A percentile compares a stretch with the other conserved stretches of the same genome.
These are phyloP conservation scores for Ganoderma meredithae DNA, from an alignment of 1,284 basidiomycete genomes.

Conservation along the genomic window DNA sequence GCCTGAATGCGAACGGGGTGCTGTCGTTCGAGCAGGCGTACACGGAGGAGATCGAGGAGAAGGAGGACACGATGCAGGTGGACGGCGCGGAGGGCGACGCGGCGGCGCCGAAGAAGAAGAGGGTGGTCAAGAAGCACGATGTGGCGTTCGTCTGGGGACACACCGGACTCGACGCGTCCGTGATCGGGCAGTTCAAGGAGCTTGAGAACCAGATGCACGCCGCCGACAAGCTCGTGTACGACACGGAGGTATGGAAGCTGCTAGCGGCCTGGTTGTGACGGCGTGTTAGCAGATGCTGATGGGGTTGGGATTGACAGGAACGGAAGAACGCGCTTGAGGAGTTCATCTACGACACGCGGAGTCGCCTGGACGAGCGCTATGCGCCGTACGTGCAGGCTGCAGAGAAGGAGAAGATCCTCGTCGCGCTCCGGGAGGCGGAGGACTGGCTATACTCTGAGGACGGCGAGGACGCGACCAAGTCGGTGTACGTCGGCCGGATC, in stretches of 20 bases:
- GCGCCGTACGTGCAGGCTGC: conserved; percentile 72
- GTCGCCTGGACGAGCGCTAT: conserved; percentile 90
- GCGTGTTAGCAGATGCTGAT: conserved; percentile 9
- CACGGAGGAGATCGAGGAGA: conserved; percentile 85
- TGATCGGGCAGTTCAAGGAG: conserved; percentile 76
- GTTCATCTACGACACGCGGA: conserved; percentile 93
- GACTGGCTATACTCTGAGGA: conserved; percentile 97
- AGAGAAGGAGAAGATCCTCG: conserved; percentile 83
- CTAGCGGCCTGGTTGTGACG: too few species aligned
- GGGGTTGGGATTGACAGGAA: conserved; percentile 58
- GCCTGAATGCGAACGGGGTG: conserved; percentile 86
- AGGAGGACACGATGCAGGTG: conserved; percentile 81
- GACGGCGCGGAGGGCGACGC: conserved; percentile 54
- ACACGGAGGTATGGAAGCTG: conserved; percentile 79
- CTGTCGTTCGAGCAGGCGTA: conserved; percentile 88
- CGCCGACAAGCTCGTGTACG: conserved; percentile 91
- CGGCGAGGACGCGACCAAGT: conserved; percentile 94
- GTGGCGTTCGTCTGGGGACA: conserved; percentile 74
- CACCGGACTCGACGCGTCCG: conserved; percentile 65
- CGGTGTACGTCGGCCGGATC: conserved; percentile 68
- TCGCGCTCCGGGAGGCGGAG: conserved; percentile 78
- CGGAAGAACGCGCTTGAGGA: conserved; percentile 97
- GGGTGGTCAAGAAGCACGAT: conserved; percentile 82
- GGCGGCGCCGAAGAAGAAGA: conserved; percentile 82
- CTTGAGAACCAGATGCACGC: conserved; percentile 88